Percentiles rank a stretch among this genome's conserved stretches.
phyloP scores from a whole-genome alignment of 192 early-diverging fungal genomes.

The Allomyces macrogynus region DNA sequence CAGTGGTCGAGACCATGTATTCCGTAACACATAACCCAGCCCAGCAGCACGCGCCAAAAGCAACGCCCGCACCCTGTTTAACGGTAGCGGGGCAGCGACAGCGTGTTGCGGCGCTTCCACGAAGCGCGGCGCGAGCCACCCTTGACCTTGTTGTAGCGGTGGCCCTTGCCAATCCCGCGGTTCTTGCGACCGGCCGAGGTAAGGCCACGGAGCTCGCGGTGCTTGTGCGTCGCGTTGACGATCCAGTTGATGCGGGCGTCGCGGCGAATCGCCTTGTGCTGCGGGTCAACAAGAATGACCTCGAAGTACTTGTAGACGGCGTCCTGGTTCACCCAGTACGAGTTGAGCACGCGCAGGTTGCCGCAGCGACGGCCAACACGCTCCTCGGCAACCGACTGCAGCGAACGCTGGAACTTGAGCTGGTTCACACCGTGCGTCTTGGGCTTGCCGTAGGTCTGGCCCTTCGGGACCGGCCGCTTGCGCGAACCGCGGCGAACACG shows the following conservation, averaged over 20 bases:
- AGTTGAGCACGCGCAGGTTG: constrained; percentile 97
- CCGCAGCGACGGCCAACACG: constrained; percentile 91
- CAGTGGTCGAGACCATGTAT: no score
- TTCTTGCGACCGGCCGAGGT: constrained; percentile 92
- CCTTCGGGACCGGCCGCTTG: constrained; percentile 94
- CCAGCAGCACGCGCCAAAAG: no score
- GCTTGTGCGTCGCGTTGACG: constrained; percentile 92
- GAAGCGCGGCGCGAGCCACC: constrained; percentile 82
- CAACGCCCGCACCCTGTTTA: constrained; percentile 20
- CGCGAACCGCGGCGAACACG: constrained; percentile 97
- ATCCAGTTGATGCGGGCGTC: constrained; percentile 99
- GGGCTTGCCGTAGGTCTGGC: constrained; percentile 97
- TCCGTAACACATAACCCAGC: no score
- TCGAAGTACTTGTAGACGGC: constrained; percentile 99
- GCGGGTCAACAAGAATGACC: constrained; percentile 93
- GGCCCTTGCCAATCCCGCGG: constrained; percentile 93
- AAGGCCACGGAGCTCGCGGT: constrained; percentile 93
- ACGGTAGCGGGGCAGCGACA: constrained; percentile 82
- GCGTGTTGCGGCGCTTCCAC: constrained; percentile 91
- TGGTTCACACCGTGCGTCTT: constrained; percentile 92
- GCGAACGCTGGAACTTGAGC: constrained; percentile 96
- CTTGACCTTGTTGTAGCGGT: constrained; percentile 86
- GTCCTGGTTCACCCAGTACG: constrained; percentile 99
- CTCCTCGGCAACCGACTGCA: constrained; percentile 86
- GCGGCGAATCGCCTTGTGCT: constrained; percentile 95